These are phyloP conservation scores for Septoria linicola DNA, from an alignment of 2,329 filamentous ascomycete genomes.

Conservation along the genomic window DNA sequence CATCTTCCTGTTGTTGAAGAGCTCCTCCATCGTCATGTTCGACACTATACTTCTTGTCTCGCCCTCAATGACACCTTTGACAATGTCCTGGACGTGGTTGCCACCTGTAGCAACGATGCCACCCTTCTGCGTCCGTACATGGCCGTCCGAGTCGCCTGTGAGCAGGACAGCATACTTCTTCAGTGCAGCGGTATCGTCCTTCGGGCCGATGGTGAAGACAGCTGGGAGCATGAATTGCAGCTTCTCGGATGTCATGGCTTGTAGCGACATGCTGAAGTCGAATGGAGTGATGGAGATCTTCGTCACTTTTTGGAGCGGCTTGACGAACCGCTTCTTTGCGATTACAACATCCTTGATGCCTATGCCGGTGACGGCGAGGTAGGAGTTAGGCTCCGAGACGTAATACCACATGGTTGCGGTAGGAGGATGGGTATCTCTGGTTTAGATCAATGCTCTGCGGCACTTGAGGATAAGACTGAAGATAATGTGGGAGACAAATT, in stretches of 20 bases:
- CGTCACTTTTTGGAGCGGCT: conserved; percentile 63
- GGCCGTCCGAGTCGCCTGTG: conserved; percentile 59
- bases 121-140: conserved; percentile 38
- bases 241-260: conserved; percentile 89
- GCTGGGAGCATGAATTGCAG: conserved; percentile 78
- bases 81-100: conserved; percentile 77
- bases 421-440: conserved; percentile 4
- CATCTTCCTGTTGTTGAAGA: conserved; percentile 63
- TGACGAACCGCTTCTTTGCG: conserved; percentile 72
- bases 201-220: conserved; percentile 81
- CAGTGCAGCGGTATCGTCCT: conserved; percentile 67
- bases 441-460: not conserved
- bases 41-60: conserved; percentile 81
- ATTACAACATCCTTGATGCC: conserved; percentile 72
- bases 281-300: conserved; percentile 54
- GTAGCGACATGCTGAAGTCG: conserved; percentile 78
- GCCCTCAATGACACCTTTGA: conserved; percentile 87
- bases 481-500: not conserved
- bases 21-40: conserved; percentile 90
- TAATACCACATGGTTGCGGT: conserved; percentile 41
- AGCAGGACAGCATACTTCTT: conserved; percentile 78
- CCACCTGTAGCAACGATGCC: conserved; percentile 46
- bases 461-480: not conserved
- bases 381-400: conserved; percentile 74
- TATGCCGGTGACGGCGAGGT: conserved; percentile 72